A percentile compares a stretch with the other conserved stretches of the same genome.
Evolutionary conservation across 208 protist genomes (phyloP).

Genomic region (Angomonas deanei): DNA sequence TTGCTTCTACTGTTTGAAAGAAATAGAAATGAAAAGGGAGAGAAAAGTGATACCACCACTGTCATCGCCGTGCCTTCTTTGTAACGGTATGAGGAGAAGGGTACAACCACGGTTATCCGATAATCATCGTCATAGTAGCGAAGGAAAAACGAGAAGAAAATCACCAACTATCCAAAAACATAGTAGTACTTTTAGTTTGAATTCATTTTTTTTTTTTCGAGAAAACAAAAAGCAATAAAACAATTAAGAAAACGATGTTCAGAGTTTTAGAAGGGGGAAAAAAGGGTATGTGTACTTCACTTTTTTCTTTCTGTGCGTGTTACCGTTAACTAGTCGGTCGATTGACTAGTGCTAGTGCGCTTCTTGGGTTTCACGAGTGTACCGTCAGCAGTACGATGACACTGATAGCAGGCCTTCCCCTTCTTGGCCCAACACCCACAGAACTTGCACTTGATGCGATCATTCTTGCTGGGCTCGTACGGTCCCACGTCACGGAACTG

Average conservation of each 20-base stretch:
- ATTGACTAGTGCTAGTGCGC: not conserved
- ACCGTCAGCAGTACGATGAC: not conserved
- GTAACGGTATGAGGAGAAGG: no score
- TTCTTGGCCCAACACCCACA: not conserved
- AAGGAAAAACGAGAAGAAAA: no score
- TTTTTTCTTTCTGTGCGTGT: not conserved
- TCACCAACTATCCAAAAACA: no score
- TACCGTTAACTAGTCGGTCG: not conserved
- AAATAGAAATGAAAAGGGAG: constrained; percentile 9
- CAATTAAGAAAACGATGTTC: not conserved
- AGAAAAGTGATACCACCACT: no score
- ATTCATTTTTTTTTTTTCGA: no score
- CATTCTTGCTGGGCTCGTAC: not conserved
- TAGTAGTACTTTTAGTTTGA: no score
- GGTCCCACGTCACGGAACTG: not conserved
- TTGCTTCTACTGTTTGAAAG: not conserved
- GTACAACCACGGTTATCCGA: no score
- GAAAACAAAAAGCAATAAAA: constrained; percentile 10
- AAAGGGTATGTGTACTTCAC: no score
- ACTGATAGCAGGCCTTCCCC: not conserved
- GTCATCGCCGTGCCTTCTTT: no score
- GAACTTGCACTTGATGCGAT: not conserved
- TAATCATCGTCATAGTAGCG: no score
- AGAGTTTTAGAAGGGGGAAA: not conserved
- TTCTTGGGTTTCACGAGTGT: not conserved